These are phyloP conservation scores for Lasiodiplodia hormozganensis DNA, from an alignment of 2,329 filamentous ascomycete species.

Conservation along the genomic window DNA sequence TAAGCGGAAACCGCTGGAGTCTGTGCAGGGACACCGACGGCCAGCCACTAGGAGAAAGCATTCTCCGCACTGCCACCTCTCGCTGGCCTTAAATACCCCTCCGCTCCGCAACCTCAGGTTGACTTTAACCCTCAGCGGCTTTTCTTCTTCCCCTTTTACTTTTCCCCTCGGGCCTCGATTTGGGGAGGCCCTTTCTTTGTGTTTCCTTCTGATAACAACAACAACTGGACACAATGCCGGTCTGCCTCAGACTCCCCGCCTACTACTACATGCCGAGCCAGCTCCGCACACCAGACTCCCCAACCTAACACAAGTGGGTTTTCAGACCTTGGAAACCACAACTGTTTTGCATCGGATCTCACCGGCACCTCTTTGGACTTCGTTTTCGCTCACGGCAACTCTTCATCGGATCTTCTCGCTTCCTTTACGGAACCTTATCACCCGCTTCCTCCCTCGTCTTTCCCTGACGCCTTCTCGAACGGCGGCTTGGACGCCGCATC, in stretches of 20 bases:
- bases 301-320: conserved; percentile 2
- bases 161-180: conserved; percentile 11
- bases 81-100: not conserved
- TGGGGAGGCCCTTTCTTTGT: conserved; percentile 22
- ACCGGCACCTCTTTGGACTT: conserved; percentile 10
- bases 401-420: conserved; percentile 15
- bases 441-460: not conserved
- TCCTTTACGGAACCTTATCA: conserved; percentile 2
- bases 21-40: not conserved
- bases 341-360: conserved; percentile 6
- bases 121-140: not conserved
- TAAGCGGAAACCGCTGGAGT: conserved; percentile 1
- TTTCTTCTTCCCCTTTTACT: not conserved
- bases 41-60: conserved; percentile 1
- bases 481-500: not conserved
- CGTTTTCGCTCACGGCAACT: conserved; percentile 13
- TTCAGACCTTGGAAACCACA: conserved; percentile 3
- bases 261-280: not conserved
- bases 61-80: conserved; percentile 5
- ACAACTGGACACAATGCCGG: not conserved
- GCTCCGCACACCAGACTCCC: not conserved
- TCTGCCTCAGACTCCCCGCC: not conserved
- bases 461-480: not conserved
- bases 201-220: not conserved
- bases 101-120: not conserved